These are phyloP conservation scores for Bretziella fagacearum DNA, from an alignment of 2,329 filamentous ascomycete species.

Conservation along the genomic window DNA sequence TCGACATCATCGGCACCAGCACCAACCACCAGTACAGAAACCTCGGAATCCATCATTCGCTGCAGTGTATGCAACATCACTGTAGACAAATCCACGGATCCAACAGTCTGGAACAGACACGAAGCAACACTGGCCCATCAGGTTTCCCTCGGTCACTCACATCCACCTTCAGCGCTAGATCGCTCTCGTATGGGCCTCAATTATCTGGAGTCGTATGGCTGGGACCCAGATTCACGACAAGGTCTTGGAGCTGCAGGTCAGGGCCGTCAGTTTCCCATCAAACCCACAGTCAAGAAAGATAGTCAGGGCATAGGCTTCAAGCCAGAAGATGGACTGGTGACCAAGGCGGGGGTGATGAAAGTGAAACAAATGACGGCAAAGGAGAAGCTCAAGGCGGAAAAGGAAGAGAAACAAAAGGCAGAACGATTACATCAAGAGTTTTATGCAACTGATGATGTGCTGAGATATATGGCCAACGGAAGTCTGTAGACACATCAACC, in stretches of 20 bases:
- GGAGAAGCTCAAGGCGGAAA: constrained; percentile 44
- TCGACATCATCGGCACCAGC: background rate
- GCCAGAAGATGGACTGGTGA: constrained; percentile 20
- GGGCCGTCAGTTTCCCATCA: constrained; percentile 62
- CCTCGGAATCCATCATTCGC: constrained; percentile 13
- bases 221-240: constrained; percentile 53
- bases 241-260: constrained; percentile 57
- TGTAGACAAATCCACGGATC: constrained; percentile 18
- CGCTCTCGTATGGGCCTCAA: constrained; percentile 52
- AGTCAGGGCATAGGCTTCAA: constrained; percentile 54
- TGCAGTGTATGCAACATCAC: constrained; percentile 25
- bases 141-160: constrained; percentile 49
- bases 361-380: constrained; percentile 48
- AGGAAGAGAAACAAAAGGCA: constrained; percentile 43
- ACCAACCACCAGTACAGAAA: background rate
- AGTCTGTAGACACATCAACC: constrained; percentile 4
- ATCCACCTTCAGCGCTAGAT: constrained; percentile 56
- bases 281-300: constrained; percentile 53
- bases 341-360: constrained; percentile 19
- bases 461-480: constrained; percentile 43
- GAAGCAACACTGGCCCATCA: constrained; percentile 53
- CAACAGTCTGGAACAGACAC: constrained; percentile 25
- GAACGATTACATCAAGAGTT: constrained; percentile 53
- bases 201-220: constrained; percentile 50
- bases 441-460: constrained; percentile 57